phyloP scores from a whole-genome alignment of 2,329 filamentous ascomycete genomes.

The Microascus cirrosus region DNA sequence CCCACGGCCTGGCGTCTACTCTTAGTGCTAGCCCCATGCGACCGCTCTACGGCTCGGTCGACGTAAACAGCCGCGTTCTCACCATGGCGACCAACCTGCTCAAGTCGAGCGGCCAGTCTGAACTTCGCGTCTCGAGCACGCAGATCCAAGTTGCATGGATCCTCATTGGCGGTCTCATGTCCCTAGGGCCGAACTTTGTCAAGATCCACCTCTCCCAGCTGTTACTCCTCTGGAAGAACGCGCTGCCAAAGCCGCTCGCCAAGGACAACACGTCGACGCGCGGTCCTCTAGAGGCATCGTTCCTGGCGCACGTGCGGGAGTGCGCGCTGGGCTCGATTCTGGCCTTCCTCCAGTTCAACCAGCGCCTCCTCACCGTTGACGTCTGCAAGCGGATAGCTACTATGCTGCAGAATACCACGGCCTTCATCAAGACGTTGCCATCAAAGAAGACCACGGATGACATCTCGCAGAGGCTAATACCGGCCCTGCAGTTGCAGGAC shows the following conservation, averaged over 20 bases:
- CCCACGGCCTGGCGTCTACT: conserved; percentile 81
- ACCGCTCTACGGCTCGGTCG: conserved; percentile 86
- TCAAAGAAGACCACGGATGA: conserved; percentile 80
- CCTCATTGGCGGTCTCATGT: conserved; percentile 91
- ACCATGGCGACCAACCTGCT: conserved; percentile 85
- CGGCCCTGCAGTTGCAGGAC: conserved; percentile 79
- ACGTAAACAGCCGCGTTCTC: conserved; percentile 85
- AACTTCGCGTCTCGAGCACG: conserved; percentile 80
- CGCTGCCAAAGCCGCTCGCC: conserved; percentile 83
- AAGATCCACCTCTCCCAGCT: conserved; percentile 96
- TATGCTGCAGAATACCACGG: conserved; percentile 91
- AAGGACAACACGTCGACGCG: conserved; percentile 82
- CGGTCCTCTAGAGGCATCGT: conserved; percentile 79
- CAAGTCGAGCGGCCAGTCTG: conserved; percentile 84
- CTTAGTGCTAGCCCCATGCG: conserved; percentile 81
- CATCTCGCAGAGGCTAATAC: conserved; percentile 69
- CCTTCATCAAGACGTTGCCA: conserved; percentile 78
- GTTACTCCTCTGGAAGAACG: conserved; percentile 92
- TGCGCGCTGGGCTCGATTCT: conserved; percentile 86
- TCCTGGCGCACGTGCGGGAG: conserved; percentile 87
- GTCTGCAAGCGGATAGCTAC: conserved; percentile 84
- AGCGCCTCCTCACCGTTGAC: conserved; percentile 80
- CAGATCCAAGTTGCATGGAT: conserved; percentile 99
- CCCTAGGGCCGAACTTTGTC: conserved; percentile 92
- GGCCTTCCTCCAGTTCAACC: conserved; percentile 89